Base-by-base conservation (phyloP, 164 flowering plant genomes). In the Berberis vulgaris region DNA sequence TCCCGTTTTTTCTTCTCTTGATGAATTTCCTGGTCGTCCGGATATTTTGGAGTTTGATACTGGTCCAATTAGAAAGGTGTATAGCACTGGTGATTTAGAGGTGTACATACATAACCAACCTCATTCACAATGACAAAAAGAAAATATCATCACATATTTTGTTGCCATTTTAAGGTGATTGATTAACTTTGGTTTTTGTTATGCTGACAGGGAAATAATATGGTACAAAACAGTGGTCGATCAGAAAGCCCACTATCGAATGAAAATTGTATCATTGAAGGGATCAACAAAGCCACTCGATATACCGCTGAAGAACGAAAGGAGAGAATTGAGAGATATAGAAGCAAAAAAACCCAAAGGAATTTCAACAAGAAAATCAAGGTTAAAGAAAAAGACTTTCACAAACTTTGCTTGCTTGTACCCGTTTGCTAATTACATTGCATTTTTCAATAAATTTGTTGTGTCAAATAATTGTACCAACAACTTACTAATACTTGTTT, bases 311-410 rank as follows among this genome's bases (percentile, higher is more conserved):
- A 88, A 76, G 96, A 85, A 79, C 83, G 83, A 71, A 86, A 81
- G 67, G 91, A 85, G 65, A 84, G 86, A 62, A 90, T 90, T 57
- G 87, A 88, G 73, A 82, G 83, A 70, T 87, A 90, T 57, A 76
- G 85, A 61, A 84, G 72, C 79, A 90, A 90, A 68, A 79, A 89
- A 67, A 80, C 64, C 65, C 90, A 78, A 44, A 86, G 97, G 73
- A 90, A 90, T 61, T 90, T 90, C 82, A 86, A 76, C 78, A 90
- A 86, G 82, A 90, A 83, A 66, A 87, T 90, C 45, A 86, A 86
- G 97, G 97, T 87, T 11, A 52, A 52, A 10, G n/a, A 1, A 52
- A 26, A 26, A 26, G 26, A 26, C 26, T 26, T 26, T 26, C 26
- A 26, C 26, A 26, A 26, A 26, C 26, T 26, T 26, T 26, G 26